Percentiles rank a stretch among this genome's conserved stretches.
phyloP scores from a whole-genome alignment of 768 basidiomycete species.

The Lyophyllum decastes region DNA sequence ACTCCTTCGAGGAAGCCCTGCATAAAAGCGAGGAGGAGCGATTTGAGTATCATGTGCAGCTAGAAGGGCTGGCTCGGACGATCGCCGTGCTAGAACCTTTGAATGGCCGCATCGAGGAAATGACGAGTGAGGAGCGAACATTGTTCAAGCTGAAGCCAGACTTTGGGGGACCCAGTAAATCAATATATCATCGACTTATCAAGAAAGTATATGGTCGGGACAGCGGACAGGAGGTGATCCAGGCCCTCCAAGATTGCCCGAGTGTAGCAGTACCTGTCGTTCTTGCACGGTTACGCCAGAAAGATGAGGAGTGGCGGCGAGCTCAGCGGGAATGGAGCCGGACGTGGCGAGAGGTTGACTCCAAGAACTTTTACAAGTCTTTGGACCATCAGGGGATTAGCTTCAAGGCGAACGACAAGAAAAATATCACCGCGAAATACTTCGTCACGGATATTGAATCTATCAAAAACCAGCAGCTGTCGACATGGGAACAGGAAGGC shows the following conservation, averaged over 20 bases:
- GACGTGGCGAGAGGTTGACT: constrained; percentile 96
- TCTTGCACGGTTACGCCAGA: constrained; percentile 83
- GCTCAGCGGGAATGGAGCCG: constrained; percentile 94
- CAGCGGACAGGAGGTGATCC: constrained; percentile 71
- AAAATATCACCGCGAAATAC: constrained; percentile 80
- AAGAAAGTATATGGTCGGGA: constrained; percentile 93
- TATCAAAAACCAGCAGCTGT: constrained; percentile 60
- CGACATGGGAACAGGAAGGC: constrained; percentile 34
- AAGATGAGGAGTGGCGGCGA: constrained; percentile 96
- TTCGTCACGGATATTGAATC: constrained; percentile 81
- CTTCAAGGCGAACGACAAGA: constrained; percentile 97
- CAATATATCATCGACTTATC: constrained; percentile 89
- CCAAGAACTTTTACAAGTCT: constrained; percentile 97
- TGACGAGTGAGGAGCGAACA: constrained; percentile 85
- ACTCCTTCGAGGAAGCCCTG: constrained; percentile 91
- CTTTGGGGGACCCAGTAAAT: constrained; percentile 85
- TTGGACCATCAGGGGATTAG: constrained; percentile 94
- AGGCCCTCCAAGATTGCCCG: constrained; percentile 90
- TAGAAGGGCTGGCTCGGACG: constrained; percentile 88
- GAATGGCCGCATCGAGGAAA: constrained; percentile 78
- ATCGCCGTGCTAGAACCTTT: constrained; percentile 92
- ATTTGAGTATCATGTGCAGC: constrained; percentile 95
- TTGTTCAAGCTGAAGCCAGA: constrained; percentile 82
- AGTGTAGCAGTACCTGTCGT: constrained; percentile 91
- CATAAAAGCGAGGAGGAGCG: constrained; percentile 98